Evolutionary conservation across 257 asterid genomes (phyloP), one percentile per base, ranked within the genome.

Genomic region (Henckelia pumila): DNA sequence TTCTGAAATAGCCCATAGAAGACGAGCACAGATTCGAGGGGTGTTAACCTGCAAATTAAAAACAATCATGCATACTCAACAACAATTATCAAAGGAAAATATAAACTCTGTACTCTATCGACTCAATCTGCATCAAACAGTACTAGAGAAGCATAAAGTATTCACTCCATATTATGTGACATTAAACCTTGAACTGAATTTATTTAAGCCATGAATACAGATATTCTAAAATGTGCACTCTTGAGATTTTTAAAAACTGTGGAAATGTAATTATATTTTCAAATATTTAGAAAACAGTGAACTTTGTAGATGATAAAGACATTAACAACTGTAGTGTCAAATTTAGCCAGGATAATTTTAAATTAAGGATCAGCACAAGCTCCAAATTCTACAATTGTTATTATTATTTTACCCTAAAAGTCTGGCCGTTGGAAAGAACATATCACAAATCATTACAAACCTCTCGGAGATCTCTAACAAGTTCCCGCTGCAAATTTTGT

Each of bases 1-100:
- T 81, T 90, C 97, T 2, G 97, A 74, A 73, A 90, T 86, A 32
- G 96, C 89, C 95, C 95, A 90, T 21, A 90, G 78, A 78, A 90
- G 89, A 70, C 97, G 92, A 30, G 91, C 89, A 53, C 78, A 78
- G 60, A 88, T 73, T 77, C 96, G 80, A 47, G 92, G 92, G 35
- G 97, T 86, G 87, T 78, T 84, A 32, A 90, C 97, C 97, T 91
- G 95, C 63, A 81, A 87, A 66, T 56, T 71, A 58, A 61, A 56
- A 40, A 71, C 63, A 53, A 30, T 66, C 40, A 65, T 61, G 69
- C 16, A 61, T 60, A 33, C 30, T 23, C 32, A 35, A 7, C 17
- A 63, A n/a, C 47, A 68, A 59, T 28, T 14, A 72, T n/a, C 5
- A 59, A 35, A 49, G 24, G 6, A 26, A 20, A 44, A 13, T 21